Percentiles rank a stretch among this genome's conserved stretches.
Evolutionary conservation across 805 yeast species (phyloP).

Genomic region (Dipodascopsis uninucleata): DNA sequence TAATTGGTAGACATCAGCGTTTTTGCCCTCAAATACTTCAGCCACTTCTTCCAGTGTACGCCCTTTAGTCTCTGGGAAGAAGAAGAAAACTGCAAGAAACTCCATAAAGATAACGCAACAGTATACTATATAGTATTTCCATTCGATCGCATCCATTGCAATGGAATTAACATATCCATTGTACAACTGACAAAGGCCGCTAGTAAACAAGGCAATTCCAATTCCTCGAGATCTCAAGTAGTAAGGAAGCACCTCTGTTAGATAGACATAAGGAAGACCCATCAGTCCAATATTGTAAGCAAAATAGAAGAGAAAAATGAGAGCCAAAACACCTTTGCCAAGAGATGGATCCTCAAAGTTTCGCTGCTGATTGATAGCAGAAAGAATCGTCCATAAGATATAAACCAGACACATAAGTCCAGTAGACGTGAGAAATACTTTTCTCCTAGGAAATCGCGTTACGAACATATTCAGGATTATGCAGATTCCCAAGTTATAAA

Average conservation of each 20-base stretch:
- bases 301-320: constrained; percentile 42
- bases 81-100: constrained; percentile 35
- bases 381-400: constrained; percentile 45
- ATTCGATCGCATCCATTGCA: constrained; percentile 43
- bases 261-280: constrained; percentile 47
- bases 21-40: constrained; percentile 42
- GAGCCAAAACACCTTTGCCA: constrained; percentile 48
- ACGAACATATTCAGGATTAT: too few species aligned
- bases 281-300: constrained; percentile 44
- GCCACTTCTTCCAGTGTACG: constrained; percentile 45
- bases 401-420: constrained; percentile 40
- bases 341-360: constrained; percentile 42
- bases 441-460: constrained; percentile 30
- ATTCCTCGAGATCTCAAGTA: constrained; percentile 41
- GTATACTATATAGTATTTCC: constrained; percentile 49
- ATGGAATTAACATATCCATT: constrained; percentile 38
- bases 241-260: constrained; percentile 35
- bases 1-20: too few species aligned
- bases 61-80: constrained; percentile 45
- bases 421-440: constrained; percentile 34
- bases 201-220: constrained; percentile 25
- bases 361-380: constrained; percentile 46
- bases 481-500: too few species aligned
- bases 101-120: constrained; percentile 37
- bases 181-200: constrained; percentile 28